Base-by-base conservation (phyloP, 257 asterid genomes). In the Lithospermum erythrorhizon region DNA sequence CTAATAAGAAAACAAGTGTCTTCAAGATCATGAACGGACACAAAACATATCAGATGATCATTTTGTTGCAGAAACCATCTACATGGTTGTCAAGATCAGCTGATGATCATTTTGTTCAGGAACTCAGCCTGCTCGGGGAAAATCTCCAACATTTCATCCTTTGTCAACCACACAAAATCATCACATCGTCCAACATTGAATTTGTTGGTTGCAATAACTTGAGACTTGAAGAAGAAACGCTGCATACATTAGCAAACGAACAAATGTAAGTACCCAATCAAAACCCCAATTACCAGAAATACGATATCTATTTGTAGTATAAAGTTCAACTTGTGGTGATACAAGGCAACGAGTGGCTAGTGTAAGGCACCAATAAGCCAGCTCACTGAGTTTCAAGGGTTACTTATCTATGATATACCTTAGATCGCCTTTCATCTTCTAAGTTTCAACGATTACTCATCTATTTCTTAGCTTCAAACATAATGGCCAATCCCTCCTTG, bases 141-240 rank as follows among this genome's bases (percentile, higher is more conserved):
- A 77, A 80, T 79, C 76, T 89, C 95, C 84, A 93, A 53, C 18
- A 93, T 65, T 56, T 89, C 99, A 58, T 82, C 94, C 81, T 84
- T 93, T 0, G 96, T 86, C 61, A 77, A 97, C 99, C 99, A 93
- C 27, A 73, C 82, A 58, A 76, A 83, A 78, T 93, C 96, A 48
- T 89, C 84, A 52, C 94, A 86, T 56, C 65, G 75, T 17, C 61
- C 65, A 24, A 86, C 55, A 55, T 75, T 61, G 51, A 78, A 75
- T 80, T 84, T 84, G 83, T 74, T 73, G 67, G 85, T 57, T 7
- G 85, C 89, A 3, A 86, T 83, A 68, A 86, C 94, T 93, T 89
- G 99, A 61, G 95, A 89, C 75, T 93, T 93, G 57, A 93, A 93
- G 79, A 88, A 89, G 84, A 89, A 93, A 23, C 78, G 89, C 96